Base-by-base conservation (phyloP, 176 grass and related monocot species). In the Canna indica region DNA sequence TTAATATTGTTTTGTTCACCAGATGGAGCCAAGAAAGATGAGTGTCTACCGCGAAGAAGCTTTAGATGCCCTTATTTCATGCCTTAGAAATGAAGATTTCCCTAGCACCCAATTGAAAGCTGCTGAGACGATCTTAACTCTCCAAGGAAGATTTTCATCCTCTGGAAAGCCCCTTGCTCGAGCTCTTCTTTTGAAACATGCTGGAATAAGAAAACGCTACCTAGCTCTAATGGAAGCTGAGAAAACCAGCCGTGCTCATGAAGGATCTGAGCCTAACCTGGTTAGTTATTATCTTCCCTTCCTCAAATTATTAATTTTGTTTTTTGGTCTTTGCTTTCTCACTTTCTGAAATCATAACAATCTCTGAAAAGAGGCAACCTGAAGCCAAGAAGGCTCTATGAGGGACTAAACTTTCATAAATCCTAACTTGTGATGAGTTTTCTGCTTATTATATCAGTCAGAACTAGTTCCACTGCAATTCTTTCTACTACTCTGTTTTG, bases 11-110 rank as follows among this genome's bases (percentile, higher is more conserved):
- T 33, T 66, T 29, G 20, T 64, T 7, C 3, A 4, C 52, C 79
- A 73, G 86, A 78, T 86, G 46, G 83, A 90, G 46, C 88, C 83
- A 73, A 86, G 83, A 73, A 90, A 90, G 76, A 84, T 84, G 4
- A 90, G 83, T 69, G 81, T 90, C 71, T 90, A 90, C 60, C 67
- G 83, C 1, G 88, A 90, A 70, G 88, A 90, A 69, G 83, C 83
- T 1, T 28, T 90, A 68, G 74, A 76, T 18, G 30, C 60, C 24
- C 74, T 76, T 66, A 76, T 76, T 66, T 64, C 74, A 53, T 76
- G 83, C 81, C 88, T 90, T 15, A 90, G 75, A 78, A 86, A 81
- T 79, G 30, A 39, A 1, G 81, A 86, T 48, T 86, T 76, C 2
- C 83, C 83, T 2, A 67, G 83, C 31, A 83, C 69, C 71, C 88